Evolutionary conservation across 768 basidiomycete species (phyloP).

Genomic region (Podaxis sp.): DNA sequence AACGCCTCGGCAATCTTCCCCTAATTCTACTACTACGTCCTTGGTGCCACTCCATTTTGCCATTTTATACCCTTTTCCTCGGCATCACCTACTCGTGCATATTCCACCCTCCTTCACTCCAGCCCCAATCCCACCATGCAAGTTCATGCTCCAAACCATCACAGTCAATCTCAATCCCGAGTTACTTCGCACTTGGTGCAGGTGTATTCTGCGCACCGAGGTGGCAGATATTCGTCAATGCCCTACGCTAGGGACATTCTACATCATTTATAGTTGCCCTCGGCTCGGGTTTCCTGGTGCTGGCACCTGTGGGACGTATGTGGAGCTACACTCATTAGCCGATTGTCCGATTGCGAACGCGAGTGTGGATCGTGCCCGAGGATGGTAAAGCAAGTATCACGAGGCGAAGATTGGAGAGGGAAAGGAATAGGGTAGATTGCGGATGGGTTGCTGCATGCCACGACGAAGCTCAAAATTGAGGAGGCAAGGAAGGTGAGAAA

Average conservation of each 20-base stretch:
- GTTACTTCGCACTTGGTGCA: conserved; percentile 35
- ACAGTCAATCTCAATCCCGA: conserved; percentile 23
- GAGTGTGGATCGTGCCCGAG: conserved; percentile 35
- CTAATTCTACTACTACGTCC: conserved; percentile 35
- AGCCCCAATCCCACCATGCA: conserved; percentile 35
- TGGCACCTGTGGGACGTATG: conserved; percentile 20
- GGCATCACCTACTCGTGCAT: conserved; percentile 20
- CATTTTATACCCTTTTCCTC: conserved; percentile 26
- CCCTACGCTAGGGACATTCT: conserved; percentile 43
- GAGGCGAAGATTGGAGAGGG: conserved; percentile 27
- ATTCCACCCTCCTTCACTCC: conserved; percentile 27
- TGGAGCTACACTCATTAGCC: conserved; percentile 33
- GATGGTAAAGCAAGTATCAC: conserved; percentile 29
- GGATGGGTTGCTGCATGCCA: neutral
- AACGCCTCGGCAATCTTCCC: conserved; percentile 21
- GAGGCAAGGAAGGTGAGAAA: conserved; percentile 10
- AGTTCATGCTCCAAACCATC: conserved; percentile 39
- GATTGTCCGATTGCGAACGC: conserved; percentile 25
- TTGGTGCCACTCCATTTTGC: conserved; percentile 29
- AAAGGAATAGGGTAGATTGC: conserved; percentile 20
- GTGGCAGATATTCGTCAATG: too few relatives aligned
- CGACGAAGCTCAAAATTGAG: neutral
- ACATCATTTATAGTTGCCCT: conserved; percentile 37
- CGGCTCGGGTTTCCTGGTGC: conserved; percentile 33
- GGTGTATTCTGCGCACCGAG: conserved; percentile 32